Evolutionary conservation across 148 eudicot species (phyloP), one percentile per base, ranked within the genome.

Genomic region (Fagopyrum esculentum): DNA sequence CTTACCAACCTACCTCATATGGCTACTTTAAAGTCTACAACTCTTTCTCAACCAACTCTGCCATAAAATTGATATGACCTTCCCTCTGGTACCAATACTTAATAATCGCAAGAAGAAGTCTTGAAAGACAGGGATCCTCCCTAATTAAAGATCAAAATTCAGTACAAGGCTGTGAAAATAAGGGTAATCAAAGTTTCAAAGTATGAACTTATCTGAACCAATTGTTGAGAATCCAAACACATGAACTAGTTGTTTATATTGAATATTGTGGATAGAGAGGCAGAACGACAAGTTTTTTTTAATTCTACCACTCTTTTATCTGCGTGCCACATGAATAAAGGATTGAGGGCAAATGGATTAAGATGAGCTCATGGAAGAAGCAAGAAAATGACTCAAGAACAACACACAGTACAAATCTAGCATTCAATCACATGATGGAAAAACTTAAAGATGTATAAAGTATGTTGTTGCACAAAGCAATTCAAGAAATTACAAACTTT

Each of bases 11-110:
- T 60, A 92, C 99, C 94, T 96, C 99, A 74, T 90, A 75, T 16
- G 90, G 98, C 64, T 77, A 56, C 46, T 89, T 77, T 76, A 96
- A 92, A 73, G 72, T 84, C 63, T 80, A 85, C 55, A 96, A 72
- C 82, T 96, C 98, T 57, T 92, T 92, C 79, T 88, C 97, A 73
- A 96, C 90, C 85, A 96, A 86, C 80, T 92, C 91, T 52, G 99
- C 99, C 99, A 96, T 96, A 66, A 97, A 96, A 73, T 84, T 88
- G 77, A 92, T 78, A 76, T 96, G 92, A 72, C 99, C 99, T 87
- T 85, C 87, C 47, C 98, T 88, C 74, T 96, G 99, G 79, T 96
- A 96, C 99, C 99, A 92, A 40, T 98, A 92, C 75, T 86, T 85
- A 60, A 96, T 96, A 75, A 92, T 86, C 45, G 99, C 86, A 60